These are phyloP conservation scores for Tephrocybe rancida DNA, from an alignment of 768 basidiomycete genomes.

Conservation along the genomic window DNA sequence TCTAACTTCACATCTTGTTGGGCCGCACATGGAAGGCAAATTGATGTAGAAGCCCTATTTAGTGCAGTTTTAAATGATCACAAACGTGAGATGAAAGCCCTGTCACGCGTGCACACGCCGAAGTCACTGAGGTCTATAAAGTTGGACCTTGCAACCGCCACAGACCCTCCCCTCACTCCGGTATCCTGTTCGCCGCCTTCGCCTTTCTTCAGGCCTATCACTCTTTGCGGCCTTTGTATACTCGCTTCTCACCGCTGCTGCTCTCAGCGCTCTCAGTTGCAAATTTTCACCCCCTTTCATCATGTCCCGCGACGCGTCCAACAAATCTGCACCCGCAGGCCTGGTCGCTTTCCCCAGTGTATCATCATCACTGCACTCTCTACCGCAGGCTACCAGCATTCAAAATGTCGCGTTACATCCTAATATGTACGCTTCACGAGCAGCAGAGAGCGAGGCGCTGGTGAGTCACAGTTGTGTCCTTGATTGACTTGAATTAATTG, in stretches of 20 bases:
- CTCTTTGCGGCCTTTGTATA: conserved; percentile 17
- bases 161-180: conserved; percentile 25
- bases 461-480: conserved; percentile 34
- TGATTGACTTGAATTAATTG: not conserved
- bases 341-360: conserved; percentile 77
- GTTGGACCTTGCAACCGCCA: conserved; percentile 23
- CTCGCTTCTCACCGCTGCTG: conserved; percentile 9
- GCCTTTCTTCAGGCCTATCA: conserved; percentile 16
- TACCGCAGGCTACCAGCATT: conserved; percentile 75
- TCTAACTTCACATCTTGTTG: conserved; percentile 20
- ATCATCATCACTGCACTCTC: conserved; percentile 64
- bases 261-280: conserved; percentile 16
- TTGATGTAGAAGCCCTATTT: conserved; percentile 29
- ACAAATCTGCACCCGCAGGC: conserved; percentile 44
- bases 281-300: conserved; percentile 18
- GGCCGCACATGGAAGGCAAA: conserved; percentile 18
- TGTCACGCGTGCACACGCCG: conserved; percentile 38
- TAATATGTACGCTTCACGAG: conserved; percentile 67
- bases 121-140: conserved; percentile 36
- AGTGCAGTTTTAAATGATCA: conserved; percentile 24
- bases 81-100: conserved; percentile 30
- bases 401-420: conserved; percentile 68
- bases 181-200: conserved; percentile 7
- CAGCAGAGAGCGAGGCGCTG: conserved; percentile 78
- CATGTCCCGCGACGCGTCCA: conserved; percentile 40